A percentile compares a stretch with the other conserved stretches of the same genome.
phyloP scores from a whole-genome alignment of 2,329 filamentous ascomycete genomes.

The Cordyceps cicadae region DNA sequence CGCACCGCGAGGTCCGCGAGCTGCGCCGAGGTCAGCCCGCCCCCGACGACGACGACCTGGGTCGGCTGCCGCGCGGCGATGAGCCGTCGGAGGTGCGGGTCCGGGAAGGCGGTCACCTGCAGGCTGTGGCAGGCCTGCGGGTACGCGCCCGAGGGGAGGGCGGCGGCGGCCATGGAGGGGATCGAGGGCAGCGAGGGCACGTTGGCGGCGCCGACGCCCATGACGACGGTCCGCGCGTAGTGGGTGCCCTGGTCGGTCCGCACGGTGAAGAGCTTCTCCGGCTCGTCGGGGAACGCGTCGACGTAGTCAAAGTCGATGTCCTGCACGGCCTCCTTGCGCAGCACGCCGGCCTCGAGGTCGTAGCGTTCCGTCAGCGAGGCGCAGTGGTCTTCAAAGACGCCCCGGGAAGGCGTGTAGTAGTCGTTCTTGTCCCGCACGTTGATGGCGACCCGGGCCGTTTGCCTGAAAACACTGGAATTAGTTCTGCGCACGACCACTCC shows the following conservation, averaged over 20 bases:
- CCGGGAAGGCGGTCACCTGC: slow-evolving; percentile 52
- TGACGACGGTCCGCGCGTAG: slow-evolving; percentile 54
- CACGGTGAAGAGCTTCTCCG: slow-evolving; percentile 56
- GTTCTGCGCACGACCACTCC: neutral
- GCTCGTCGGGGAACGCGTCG: slow-evolving; percentile 33
- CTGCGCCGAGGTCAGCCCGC: slow-evolving; percentile 69
- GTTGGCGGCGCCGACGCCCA: slow-evolving; percentile 64
- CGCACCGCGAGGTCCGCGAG: slow-evolving; percentile 58
- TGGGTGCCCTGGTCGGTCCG: slow-evolving; percentile 45
- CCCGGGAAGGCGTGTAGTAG: slow-evolving; percentile 57
- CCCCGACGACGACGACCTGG: slow-evolving; percentile 63
- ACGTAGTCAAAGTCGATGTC: slow-evolving; percentile 53
- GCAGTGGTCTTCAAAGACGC: slow-evolving; percentile 56
- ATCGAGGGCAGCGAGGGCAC: slow-evolving; percentile 40
- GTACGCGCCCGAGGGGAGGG: slow-evolving; percentile 6
- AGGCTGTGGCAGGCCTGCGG: slow-evolving; percentile 55
- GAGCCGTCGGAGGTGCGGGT: slow-evolving; percentile 40
- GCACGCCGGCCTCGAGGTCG: slow-evolving; percentile 34
- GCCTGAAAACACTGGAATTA: slow-evolving; percentile 24
- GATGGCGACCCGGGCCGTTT: slow-evolving; percentile 42
- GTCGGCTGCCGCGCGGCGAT: slow-evolving; percentile 38
- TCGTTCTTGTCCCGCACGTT: slow-evolving; percentile 62
- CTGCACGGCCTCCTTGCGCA: slow-evolving; percentile 51
- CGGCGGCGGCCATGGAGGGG: slow-evolving; percentile 22
- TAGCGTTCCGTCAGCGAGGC: slow-evolving; percentile 49